Evolutionary conservation across 495 filamentous ascomycete genomes (phyloP), one percentile per base, ranked within the genome.

Genomic region (Schizothecium vesticola): DNA sequence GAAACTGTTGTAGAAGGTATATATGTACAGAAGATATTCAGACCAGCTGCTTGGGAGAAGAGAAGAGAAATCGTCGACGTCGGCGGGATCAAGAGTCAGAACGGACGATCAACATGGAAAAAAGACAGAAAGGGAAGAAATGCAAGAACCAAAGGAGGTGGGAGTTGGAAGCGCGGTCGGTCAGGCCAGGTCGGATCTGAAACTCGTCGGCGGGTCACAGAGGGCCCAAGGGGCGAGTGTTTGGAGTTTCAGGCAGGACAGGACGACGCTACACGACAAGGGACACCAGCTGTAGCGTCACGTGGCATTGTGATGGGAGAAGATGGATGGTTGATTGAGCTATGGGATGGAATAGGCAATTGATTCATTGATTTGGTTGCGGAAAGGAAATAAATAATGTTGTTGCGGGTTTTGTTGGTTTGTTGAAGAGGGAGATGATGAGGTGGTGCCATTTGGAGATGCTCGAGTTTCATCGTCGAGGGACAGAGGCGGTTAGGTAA

Each of bases 1-100:
- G 13, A 19, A 19, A 6, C 13, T 43, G 33, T 4, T 29, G 28
- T 10, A 11, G 58, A 28, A 31, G 7, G 25, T 23, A 36, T 33
- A 61, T 61, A 62, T 31, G 59, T 36, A 63, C 11, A 63, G 63
- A 67, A 64, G 64, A 51, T 51, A 68, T 72, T 67, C 71, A 72
- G 71, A 72, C 71, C 71, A 72, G 71, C 71, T 70, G 68, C 12
- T 64, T 55, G 36, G 28, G 33, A 43, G 33, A 43, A 43, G 33
- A 61, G 65, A 36, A 62, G 12, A 21, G 23, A 56, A 43, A 23
- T 22, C 21, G 29, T 23, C 16, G 61, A 25, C 36, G 43, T 19
- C 43, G 61, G 23, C 3, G 61, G 28, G 7, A 55, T 24, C n/a
- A 43, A 23, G 26, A 62, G 29, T 24, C 43, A 19, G 7, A 25